Base-by-base conservation (phyloP, 1,284 basidiomycete species). In the Flammula alnicola region DNA sequence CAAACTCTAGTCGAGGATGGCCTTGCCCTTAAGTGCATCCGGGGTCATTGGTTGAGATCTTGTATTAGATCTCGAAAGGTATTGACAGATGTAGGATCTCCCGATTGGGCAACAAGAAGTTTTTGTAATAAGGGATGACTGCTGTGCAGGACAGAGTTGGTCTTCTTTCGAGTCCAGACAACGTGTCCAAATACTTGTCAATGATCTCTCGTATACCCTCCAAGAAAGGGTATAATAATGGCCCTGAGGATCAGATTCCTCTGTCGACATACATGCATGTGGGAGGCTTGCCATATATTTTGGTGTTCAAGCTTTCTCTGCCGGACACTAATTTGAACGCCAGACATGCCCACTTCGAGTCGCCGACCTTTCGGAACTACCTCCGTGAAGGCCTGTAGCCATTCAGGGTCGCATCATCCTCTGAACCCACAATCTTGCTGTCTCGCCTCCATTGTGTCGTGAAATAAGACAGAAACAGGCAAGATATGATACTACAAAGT, bases 21-120 rank as follows among this genome's bases (percentile, higher is more conserved):
- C 37, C 59, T 67, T 68, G 69, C 62, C 67, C 70, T 72, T 74
- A 73, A 72, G 73, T 70, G 71, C 71, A 64, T 68, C 69, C 71
- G 71, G 69, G 62, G 67, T 62, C 69, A 74, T 74, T 75, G 59
- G 60, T 59, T 51, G 41, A 71, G 69, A 71, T 71, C 68, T 59
- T 48, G 49, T 59, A n/a, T 60, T 45, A 51, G 56, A 58, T 57
- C 49, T 52, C 54, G 48, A 53, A 3, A 4, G 44, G 68, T 64
- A 65, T 67, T 62, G 55, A 56, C n/a, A n/a, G n/a, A n/a, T n/a
- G n/a, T n/a, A n/a, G 62, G 52, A 60, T 67, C 57, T 59, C 69
- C 65, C 63, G 64, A 70, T 70, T 59, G 53, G 57, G 56, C 55
- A 51, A 40, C 31, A 33, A 19, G 20, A 16, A 47, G 29, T n/a